Conservation (phyloP, 768 basidiomycete genomes). For the Stropharia rugosoannulata region DNA sequence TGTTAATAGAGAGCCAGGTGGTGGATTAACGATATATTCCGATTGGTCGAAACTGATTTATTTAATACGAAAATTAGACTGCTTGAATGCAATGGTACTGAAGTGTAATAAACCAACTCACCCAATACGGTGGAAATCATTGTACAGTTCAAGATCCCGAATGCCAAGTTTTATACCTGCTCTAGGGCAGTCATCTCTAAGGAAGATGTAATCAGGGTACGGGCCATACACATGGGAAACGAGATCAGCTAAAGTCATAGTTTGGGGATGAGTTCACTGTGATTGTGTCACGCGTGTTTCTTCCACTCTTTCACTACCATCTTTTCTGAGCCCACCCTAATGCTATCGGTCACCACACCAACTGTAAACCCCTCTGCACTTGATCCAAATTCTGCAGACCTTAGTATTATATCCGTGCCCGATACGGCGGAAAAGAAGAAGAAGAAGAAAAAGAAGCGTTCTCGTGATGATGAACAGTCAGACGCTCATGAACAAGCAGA, state of each 20-base stretch:
- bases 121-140: constrained; percentile 18
- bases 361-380: constrained; percentile 16
- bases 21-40: constrained; percentile 34
- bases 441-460: constrained; percentile 41
- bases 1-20: constrained; percentile 11
- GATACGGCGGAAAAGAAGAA: constrained; percentile 18
- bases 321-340: constrained; percentile 43
- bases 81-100: background rate
- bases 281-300: constrained; percentile 10
- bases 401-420: constrained; percentile 9
- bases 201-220: constrained; percentile 20
- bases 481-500: constrained; percentile 20
- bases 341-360: constrained; percentile 28
- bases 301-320: constrained; percentile 10
- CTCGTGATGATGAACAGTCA: constrained; percentile 24
- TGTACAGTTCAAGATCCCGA: constrained; percentile 17
- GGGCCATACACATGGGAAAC: constrained; percentile 22
- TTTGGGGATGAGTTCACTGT: background rate
- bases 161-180: constrained; percentile 9
- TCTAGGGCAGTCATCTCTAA: constrained; percentile 16
- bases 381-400: constrained; percentile 16
- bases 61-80: background rate
- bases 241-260: background rate
- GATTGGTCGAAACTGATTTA: constrained; percentile 45
- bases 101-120: background rate